phyloP scores from a whole-genome alignment of 192 early-diverging fungal genomes.

The Coemansia sp. region DNA sequence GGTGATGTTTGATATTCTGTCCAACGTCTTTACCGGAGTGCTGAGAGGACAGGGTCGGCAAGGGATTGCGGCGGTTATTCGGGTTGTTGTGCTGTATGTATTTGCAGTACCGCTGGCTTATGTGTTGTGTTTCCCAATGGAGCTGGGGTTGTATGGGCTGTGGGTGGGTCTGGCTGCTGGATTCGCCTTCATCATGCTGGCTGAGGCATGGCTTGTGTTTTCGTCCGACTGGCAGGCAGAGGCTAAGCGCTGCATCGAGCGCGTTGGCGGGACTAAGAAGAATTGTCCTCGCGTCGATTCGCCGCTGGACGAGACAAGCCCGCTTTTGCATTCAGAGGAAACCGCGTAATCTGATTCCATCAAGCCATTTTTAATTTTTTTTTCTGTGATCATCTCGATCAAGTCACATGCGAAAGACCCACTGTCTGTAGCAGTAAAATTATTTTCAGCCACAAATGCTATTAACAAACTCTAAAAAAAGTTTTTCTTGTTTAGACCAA shows the following conservation, averaged over 20 bases:
- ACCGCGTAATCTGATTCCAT: not conserved
- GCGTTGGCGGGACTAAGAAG: constrained; percentile 12
- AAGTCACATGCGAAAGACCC: not conserved
- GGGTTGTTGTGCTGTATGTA: constrained; percentile 54
- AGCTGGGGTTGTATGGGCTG: constrained; percentile 63
- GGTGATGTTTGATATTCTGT: constrained; percentile 57
- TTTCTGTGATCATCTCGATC: not conserved
- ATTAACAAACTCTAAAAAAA: not conserved
- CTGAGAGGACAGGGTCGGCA: constrained; percentile 61
- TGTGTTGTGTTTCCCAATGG: constrained; percentile 53
- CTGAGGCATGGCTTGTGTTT: constrained; percentile 42
- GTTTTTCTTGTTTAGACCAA: not conserved
- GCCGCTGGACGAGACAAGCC: constrained; percentile 23
- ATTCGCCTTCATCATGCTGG: constrained; percentile 24
- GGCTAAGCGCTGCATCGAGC: constrained; percentile 25
- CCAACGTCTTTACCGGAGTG: constrained; percentile 63
- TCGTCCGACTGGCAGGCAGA: constrained; percentile 45
- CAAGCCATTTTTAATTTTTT: not conserved
- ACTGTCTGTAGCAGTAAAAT: not conserved
- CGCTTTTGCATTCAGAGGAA: constrained; percentile 13
- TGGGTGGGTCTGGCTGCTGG: constrained; percentile 61
- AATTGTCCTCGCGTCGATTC: constrained; percentile 13
- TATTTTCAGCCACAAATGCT: not conserved
- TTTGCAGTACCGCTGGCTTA: constrained; percentile 58
- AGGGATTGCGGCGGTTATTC: constrained; percentile 54